Evolutionary conservation across 768 basidiomycete species (phyloP).

Genomic region (Leccinum rimulosum): DNA sequence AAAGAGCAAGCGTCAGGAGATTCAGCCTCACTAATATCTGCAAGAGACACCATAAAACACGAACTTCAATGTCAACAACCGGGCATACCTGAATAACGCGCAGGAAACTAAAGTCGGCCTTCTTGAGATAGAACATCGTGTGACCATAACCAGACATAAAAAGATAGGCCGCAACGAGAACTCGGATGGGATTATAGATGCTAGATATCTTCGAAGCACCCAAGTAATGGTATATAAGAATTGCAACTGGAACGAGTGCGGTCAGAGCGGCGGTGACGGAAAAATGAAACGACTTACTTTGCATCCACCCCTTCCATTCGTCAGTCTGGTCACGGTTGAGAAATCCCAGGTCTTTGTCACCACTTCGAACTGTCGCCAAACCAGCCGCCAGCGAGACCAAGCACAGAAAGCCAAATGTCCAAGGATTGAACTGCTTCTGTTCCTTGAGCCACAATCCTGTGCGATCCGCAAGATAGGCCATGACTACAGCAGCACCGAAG

Average conservation of each 20-base stretch:
- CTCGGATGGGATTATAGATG: slow-evolving; percentile 91
- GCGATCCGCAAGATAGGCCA: slow-evolving; percentile 81
- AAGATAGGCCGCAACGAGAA: slow-evolving; percentile 83
- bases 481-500: slow-evolving; percentile 62
- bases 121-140: slow-evolving; percentile 84
- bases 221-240: slow-evolving; percentile 90
- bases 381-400: slow-evolving; percentile 56
- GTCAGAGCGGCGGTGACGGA: not conserved
- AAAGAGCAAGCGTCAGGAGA: slow-evolving; percentile 74
- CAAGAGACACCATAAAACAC: slow-evolving; percentile 2
- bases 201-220: slow-evolving; percentile 88
- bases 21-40: slow-evolving; percentile 82
- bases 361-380: slow-evolving; percentile 59
- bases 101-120: slow-evolving; percentile 79
- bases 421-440: slow-evolving; percentile 76
- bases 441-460: slow-evolving; percentile 87
- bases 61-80: not conserved
- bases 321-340: slow-evolving; percentile 92
- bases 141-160: slow-evolving; percentile 96
- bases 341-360: slow-evolving; percentile 83
- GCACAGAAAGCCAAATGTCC: slow-evolving; percentile 63
- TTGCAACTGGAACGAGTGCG: slow-evolving; percentile 53
- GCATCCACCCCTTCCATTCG: slow-evolving; percentile 99
- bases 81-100: slow-evolving; percentile 65
- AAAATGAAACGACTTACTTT: slow-evolving; percentile 51